A percentile compares a stretch with the other conserved stretches of the same genome.
These are phyloP conservation scores for Fusarium praegraminearum DNA, from an alignment of 2,329 filamentous ascomycete genomes.

Conservation along the genomic window DNA sequence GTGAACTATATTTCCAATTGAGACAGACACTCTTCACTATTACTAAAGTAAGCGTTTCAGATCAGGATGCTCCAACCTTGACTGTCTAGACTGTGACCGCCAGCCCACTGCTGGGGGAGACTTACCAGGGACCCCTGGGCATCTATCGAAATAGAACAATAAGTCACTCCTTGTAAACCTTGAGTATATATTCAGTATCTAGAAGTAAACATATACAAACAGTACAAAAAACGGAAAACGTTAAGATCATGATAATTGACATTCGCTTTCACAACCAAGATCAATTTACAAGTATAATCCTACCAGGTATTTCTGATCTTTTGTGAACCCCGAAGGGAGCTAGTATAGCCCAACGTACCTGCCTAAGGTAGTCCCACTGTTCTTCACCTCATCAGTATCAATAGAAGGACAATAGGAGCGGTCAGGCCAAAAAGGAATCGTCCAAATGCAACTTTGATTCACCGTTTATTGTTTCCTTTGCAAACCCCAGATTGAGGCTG, in stretches of 20 bases:
- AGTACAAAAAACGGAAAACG: neutral
- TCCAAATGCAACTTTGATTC: constrained; percentile 7
- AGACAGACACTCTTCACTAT: neutral
- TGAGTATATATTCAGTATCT: neutral
- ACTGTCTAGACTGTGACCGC: neutral
- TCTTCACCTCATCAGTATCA: constrained; percentile 12
- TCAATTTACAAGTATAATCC: neutral
- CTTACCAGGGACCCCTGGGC: neutral
- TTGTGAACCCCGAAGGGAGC: constrained; percentile 6
- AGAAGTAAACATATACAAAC: neutral
- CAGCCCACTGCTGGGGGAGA: neutral
- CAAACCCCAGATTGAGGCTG: neutral
- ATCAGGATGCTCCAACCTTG: neutral
- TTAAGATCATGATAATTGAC: neutral
- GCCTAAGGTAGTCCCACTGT: constrained; percentile 22
- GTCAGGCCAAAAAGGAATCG: constrained; percentile 20
- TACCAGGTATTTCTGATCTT: neutral
- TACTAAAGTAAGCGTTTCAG: neutral
- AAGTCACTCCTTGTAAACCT: neutral
- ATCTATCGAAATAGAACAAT: neutral
- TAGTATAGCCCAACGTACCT: constrained; percentile 16
- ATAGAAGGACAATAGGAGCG: constrained; percentile 23
- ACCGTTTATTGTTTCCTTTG: neutral
- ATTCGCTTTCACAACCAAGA: neutral
- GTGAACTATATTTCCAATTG: neutral